These are phyloP conservation scores for Xylaria sp. DNA, from an alignment of 2,329 filamentous ascomycete genomes.

Conservation along the genomic window DNA sequence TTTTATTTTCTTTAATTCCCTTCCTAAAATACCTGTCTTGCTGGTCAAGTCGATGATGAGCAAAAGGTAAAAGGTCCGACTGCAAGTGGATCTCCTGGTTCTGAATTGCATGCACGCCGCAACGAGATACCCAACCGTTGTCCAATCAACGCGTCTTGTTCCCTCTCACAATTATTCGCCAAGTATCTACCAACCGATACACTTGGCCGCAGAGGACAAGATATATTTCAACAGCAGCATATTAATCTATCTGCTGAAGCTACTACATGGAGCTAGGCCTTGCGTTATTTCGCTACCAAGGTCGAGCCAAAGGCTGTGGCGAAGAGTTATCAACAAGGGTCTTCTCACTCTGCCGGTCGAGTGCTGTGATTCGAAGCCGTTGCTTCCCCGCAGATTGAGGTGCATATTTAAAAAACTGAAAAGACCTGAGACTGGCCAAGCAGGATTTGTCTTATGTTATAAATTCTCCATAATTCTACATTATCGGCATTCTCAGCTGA, in stretches of 20 bases:
- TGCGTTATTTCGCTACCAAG: constrained; percentile 55
- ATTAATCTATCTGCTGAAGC: constrained; percentile 45
- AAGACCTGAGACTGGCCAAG: constrained; percentile 73
- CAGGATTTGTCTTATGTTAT: constrained; percentile 23
- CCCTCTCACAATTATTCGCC: constrained; percentile 10
- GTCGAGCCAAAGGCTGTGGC: constrained; percentile 70
- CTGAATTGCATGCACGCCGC: constrained; percentile 47
- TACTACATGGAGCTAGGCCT: constrained; percentile 65
- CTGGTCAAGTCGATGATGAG: constrained; percentile 56
- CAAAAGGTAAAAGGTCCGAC: constrained; percentile 62
- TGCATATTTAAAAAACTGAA: constrained; percentile 69
- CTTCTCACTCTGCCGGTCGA: constrained; percentile 35
- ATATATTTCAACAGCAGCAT: constrained; percentile 34
- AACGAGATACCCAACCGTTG: constrained; percentile 40
- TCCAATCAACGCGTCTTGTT: constrained; percentile 42
- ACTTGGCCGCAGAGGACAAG: constrained; percentile 31
- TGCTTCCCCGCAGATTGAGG: constrained; percentile 63
- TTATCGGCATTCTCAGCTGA: constrained; percentile 25
- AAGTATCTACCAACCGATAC: constrained; percentile 29
- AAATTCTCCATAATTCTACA: constrained; percentile 9
- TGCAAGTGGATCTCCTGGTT: constrained; percentile 54
- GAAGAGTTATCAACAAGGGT: constrained; percentile 52
- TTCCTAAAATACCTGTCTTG: constrained; percentile 10
- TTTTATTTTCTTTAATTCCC: background rate
- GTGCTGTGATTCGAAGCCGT: constrained; percentile 58